Conservation (phyloP, 345 rosid species). For the Brassica incana region DNA sequence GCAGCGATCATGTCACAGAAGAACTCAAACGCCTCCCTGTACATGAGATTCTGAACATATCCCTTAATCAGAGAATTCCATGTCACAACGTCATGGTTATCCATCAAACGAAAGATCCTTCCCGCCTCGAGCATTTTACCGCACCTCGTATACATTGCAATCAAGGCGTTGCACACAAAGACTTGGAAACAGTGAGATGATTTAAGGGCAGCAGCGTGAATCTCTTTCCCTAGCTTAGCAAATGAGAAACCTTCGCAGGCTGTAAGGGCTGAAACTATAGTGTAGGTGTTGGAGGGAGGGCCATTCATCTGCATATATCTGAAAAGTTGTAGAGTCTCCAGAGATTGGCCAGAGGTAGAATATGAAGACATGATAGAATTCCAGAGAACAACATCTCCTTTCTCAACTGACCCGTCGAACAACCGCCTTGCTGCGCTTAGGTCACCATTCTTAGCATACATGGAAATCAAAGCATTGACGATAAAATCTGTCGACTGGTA, state of each 20-base stretch:
- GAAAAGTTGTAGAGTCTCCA: slow-evolving; percentile 60
- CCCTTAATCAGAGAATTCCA: slow-evolving; percentile 73
- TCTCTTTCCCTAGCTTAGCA: slow-evolving; percentile 60
- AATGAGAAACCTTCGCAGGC: slow-evolving; percentile 54
- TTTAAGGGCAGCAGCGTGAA: slow-evolving; percentile 68
- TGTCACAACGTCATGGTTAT: slow-evolving; percentile 52
- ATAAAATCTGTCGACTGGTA: slow-evolving; percentile 46
- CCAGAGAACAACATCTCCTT: slow-evolving; percentile 69
- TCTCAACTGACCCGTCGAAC: slow-evolving; percentile 49
- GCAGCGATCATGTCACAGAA: slow-evolving; percentile 49
- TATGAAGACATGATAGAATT: slow-evolving; percentile 73
- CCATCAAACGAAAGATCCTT: slow-evolving; percentile 43
- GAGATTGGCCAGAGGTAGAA: slow-evolving; percentile 46
- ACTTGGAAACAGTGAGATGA: slow-evolving; percentile 42
- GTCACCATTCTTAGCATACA: slow-evolving; percentile 80
- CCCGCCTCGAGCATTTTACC: slow-evolving; percentile 54
- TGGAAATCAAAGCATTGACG: slow-evolving; percentile 67
- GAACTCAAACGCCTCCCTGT: slow-evolving; percentile 51
- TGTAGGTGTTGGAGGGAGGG: slow-evolving; percentile 53
- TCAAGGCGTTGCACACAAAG: slow-evolving; percentile 69
- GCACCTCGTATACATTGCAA: slow-evolving; percentile 64
- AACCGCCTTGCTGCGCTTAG: slow-evolving; percentile 57
- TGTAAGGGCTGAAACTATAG: slow-evolving; percentile 66
- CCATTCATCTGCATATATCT: slow-evolving; percentile 57
- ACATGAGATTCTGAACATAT: slow-evolving; percentile 59